A percentile compares a stretch with the other conserved stretches of the same genome.
phyloP scores from a whole-genome alignment of 495 filamentous ascomycete species.

The Durotheca rogersii region DNA sequence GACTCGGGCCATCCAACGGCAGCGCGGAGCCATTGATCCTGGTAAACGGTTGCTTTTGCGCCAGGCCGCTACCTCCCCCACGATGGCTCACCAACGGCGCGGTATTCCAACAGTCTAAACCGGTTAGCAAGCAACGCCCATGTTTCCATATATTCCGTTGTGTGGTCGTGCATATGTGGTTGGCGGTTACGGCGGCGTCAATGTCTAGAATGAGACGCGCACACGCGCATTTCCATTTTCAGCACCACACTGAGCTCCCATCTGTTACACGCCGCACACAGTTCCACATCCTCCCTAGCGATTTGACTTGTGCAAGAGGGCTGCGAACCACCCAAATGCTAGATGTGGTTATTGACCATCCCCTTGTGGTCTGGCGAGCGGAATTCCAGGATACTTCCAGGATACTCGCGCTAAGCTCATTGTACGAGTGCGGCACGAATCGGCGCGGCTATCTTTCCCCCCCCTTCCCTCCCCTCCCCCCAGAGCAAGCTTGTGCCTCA shows the following conservation, averaged over 20 bases:
- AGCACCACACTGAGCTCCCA: too few relatives aligned
- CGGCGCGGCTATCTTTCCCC: conserved; percentile 12
- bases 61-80: conserved; percentile 8
- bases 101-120: conserved; percentile 3
- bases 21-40: conserved; percentile 1
- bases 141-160: conserved; percentile 12
- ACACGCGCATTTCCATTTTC: conserved; percentile 10
- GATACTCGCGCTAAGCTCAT: too few relatives aligned
- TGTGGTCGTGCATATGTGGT: conserved; percentile 14
- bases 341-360: conserved; percentile 15
- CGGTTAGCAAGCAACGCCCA: conserved; percentile 8
- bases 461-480: neutral
- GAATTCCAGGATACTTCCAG: too few relatives aligned
- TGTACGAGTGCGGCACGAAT: conserved; percentile 11
- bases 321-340: conserved; percentile 6
- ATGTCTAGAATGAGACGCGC: conserved; percentile 5
- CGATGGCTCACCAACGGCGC: too few relatives aligned
- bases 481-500: neutral
- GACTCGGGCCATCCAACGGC: neutral
- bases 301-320: conserved; percentile 1
- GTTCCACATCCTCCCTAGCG: conserved; percentile 13
- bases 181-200: conserved; percentile 1
- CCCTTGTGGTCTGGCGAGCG: too few relatives aligned
- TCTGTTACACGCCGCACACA: neutral
- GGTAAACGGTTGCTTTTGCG: conserved; percentile 4